Evolutionary conservation across 148 eudicot genomes (phyloP), one percentile per base, ranked within the genome.

Genomic region (Salicornia ramosissima): DNA sequence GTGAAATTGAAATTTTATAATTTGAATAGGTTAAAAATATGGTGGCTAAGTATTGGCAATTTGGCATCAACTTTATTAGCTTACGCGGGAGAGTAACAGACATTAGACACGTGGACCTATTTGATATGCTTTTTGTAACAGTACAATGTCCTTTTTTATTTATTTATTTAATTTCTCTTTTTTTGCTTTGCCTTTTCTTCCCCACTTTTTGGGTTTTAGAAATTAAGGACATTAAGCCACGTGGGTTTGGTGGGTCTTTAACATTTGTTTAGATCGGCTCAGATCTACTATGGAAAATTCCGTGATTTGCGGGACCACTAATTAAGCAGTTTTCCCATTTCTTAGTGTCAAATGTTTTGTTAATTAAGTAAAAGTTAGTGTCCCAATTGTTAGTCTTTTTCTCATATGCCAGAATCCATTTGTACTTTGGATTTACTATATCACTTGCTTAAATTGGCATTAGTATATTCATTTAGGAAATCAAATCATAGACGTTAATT

Each of bases 271-370:
- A 74, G 77, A 57, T 66, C 67, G 71, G 75, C 39, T 66, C 62
- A 47, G 66, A 43, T 57, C 65, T 70, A 68, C 28, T 53, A n/a
- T 40, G 45, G 42, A 59, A 51, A 57, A 18, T 3, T 51, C 72
- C 73, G 68, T 62, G 72, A 68, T 62, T 69, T 63, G 22, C 47
- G 55, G 79, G 74, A 33, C 74, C 74, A 64, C 79, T 69, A 31
- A 69, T 70, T 43, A 33, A 60, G 15, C 22, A 15, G 62, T 40
- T 56, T 40, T 56, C 52, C 42, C 24, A 55, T 56, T 40, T 70
- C 28, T 18, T 43, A 30, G 64, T 70, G 1, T 70, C 36, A 13
- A 5, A 45, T 45, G 49, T 45, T 45, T n/a, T 22, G 26, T 8
- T 24, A 24, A n/a, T 52, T 1, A 16, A 21, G 3, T 7, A 25